Evolutionary conservation across 108 stramenopile genomes (phyloP).

Genomic region (Fragilaria crotonensis): DNA sequence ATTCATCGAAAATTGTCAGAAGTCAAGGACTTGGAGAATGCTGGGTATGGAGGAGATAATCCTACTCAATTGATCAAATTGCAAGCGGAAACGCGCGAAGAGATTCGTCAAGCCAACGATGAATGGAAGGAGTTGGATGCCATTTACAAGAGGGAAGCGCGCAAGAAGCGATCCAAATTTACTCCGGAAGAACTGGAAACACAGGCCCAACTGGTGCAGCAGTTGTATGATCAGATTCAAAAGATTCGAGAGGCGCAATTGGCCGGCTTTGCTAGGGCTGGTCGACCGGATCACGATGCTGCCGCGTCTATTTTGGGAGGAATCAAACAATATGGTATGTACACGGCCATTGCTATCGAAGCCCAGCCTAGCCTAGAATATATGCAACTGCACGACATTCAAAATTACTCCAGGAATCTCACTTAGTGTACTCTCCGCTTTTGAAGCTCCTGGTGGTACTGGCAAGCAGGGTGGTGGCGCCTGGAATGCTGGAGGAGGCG

Average conservation of each 20-base stretch:
- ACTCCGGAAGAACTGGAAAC: conserved; percentile 78
- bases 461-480: not conserved
- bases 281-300: conserved; percentile 23
- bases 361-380: not conserved
- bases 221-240: conserved; percentile 71
- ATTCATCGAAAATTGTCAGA: conserved; percentile 48
- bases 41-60: conserved; percentile 47
- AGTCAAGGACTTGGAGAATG: conserved; percentile 40
- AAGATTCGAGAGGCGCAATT: conserved; percentile 73
- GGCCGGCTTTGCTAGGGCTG: conserved; percentile 57
- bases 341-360: too few species aligned
- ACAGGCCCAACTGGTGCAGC: conserved; percentile 64
- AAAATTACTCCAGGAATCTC: not conserved
- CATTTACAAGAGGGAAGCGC: conserved; percentile 76
- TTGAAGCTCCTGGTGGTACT: too few species aligned
- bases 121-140: conserved; percentile 82
- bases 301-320: conserved; percentile 12
- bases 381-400: not conserved
- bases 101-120: conserved; percentile 62
- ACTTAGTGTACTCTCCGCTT: too few species aligned
- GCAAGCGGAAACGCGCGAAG: conserved; percentile 74
- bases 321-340: not conserved
- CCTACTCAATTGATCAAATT: conserved; percentile 76
- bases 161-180: conserved; percentile 84
- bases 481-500: not conserved